These are phyloP conservation scores for Alternaria gansuensis DNA, from an alignment of 2,329 filamentous ascomycete genomes.

Conservation along the genomic window DNA sequence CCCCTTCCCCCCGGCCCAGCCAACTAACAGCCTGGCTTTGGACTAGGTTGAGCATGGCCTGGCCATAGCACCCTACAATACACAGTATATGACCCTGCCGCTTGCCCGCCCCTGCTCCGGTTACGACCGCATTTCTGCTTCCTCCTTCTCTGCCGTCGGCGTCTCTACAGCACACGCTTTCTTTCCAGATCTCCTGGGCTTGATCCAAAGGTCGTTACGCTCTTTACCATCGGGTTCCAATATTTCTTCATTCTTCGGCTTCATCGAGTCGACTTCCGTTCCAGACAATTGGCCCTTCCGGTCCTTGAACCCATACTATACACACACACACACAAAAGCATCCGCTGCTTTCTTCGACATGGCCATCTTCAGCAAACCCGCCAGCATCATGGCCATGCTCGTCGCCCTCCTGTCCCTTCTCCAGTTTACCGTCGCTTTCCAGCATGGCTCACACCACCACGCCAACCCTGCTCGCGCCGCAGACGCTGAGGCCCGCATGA, in stretches of 20 bases:
- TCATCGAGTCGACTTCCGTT: conserved; percentile 23
- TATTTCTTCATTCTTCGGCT: conserved; percentile 17
- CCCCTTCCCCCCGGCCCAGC: conserved; percentile 23
- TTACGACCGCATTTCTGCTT: conserved; percentile 41
- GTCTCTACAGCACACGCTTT: conserved; percentile 32
- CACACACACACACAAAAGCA: conserved; percentile 14
- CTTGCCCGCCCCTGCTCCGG: conserved; percentile 38
- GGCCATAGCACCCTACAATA: conserved; percentile 36
- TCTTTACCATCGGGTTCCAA: conserved; percentile 42
- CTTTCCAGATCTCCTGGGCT: conserved; percentile 43
- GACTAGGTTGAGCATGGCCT: conserved; percentile 34
- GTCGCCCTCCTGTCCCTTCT: conserved; percentile 47
- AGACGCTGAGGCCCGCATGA: conserved; percentile 35
- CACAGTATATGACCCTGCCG: conserved; percentile 46
- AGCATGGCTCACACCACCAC: conserved; percentile 38
- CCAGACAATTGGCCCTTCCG: conserved; percentile 20
- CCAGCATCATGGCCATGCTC: conserved; percentile 46
- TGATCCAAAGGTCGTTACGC: conserved; percentile 45
- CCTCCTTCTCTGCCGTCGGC: conserved; percentile 43
- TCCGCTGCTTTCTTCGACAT: conserved; percentile 31
- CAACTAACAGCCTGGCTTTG: conserved; percentile 24
- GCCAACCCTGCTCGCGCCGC: conserved; percentile 28
- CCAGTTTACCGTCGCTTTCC: conserved; percentile 44
- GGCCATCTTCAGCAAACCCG: conserved; percentile 50
- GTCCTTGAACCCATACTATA: conserved; percentile 13